A percentile compares a stretch with the other conserved stretches of the same genome.
Evolutionary conservation across 305 asterid genomes (phyloP).

Genomic region (Fraxinus platypoda): DNA sequence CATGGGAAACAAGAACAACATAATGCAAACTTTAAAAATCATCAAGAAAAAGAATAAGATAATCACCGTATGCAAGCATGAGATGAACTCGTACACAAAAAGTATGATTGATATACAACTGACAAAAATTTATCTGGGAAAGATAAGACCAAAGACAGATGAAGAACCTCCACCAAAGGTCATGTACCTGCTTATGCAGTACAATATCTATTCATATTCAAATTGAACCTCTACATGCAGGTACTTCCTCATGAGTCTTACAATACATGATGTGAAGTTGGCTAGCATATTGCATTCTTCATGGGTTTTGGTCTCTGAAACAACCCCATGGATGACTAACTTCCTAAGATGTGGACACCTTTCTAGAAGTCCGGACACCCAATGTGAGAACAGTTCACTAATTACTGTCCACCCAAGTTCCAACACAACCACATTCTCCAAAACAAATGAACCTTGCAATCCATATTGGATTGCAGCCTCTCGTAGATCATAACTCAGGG

Average conservation of each 20-base stretch:
- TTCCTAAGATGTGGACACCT: conserved; percentile 70
- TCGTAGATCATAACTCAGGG: conserved; percentile 73
- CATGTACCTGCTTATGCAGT: conserved; percentile 17
- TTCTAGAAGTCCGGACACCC: conserved; percentile 76
- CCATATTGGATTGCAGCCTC: conserved; percentile 72
- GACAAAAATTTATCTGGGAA: background rate
- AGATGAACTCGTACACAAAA: background rate
- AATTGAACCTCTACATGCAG: conserved; percentile 69
- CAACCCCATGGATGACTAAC: conserved; percentile 75
- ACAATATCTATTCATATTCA: conserved; percentile 52
- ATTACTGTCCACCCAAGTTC: conserved; percentile 91
- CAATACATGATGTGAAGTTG: conserved; percentile 65
- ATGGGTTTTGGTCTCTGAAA: conserved; percentile 81
- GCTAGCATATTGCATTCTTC: conserved; percentile 79
- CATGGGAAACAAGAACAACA: background rate
- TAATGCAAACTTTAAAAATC: background rate
- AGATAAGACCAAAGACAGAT: background rate
- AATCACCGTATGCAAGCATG: background rate
- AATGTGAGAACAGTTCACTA: conserved; percentile 62
- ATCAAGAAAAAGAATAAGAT: background rate
- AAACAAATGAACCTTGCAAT: conserved; percentile 62
- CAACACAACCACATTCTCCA: conserved; percentile 71
- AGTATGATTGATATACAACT: conserved; percentile 2
- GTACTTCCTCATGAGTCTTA: conserved; percentile 73
- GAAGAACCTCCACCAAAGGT: background rate